Evolutionary conservation across 306 rosid species (phyloP).

Genomic region (Rubus idaeus): DNA sequence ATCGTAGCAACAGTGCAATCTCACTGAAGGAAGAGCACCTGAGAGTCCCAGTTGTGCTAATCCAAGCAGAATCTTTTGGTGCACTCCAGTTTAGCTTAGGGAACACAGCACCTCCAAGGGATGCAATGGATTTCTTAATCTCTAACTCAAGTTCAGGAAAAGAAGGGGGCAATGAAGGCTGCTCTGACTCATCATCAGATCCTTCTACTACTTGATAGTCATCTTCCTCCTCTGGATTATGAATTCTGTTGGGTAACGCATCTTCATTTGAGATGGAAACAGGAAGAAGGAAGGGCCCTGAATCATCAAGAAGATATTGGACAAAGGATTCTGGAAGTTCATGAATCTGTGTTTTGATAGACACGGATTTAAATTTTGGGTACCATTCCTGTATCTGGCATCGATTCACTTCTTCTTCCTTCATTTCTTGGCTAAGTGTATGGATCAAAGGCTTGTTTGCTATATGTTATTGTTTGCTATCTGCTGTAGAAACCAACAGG

Average conservation of each 20-base stretch:
- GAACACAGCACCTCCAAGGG: slow-evolving; percentile 73
- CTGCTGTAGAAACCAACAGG: slow-evolving; percentile 20
- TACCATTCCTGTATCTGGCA: slow-evolving; percentile 86
- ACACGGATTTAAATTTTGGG: slow-evolving; percentile 60
- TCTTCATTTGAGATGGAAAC: slow-evolving; percentile 67
- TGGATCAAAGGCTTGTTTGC: neutral
- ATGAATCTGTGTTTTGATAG: slow-evolving; percentile 64
- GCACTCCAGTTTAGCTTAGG: slow-evolving; percentile 92
- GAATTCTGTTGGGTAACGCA: slow-evolving; percentile 74
- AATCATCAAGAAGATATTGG: slow-evolving; percentile 65
- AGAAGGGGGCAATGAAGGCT: slow-evolving; percentile 48
- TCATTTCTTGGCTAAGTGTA: slow-evolving; percentile 33
- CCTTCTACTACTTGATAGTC: slow-evolving; percentile 71
- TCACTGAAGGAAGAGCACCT: slow-evolving; percentile 66
- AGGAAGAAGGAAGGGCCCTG: slow-evolving; percentile 68
- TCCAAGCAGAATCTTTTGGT: slow-evolving; percentile 87
- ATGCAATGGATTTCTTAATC: slow-evolving; percentile 58
- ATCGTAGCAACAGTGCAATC: slow-evolving; percentile 62
- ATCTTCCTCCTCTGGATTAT: slow-evolving; percentile 56
- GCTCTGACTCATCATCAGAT: slow-evolving; percentile 59
- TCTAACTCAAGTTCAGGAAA: slow-evolving; percentile 74
- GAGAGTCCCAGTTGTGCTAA: slow-evolving; percentile 53
- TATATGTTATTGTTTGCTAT: slow-evolving; percentile 20
- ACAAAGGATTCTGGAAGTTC: slow-evolving; percentile 72
- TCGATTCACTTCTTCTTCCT: slow-evolving; percentile 56